Evolutionary conservation across 352 stramenopile genomes (phyloP).

Genomic region (Phytopythium vexans): DNA sequence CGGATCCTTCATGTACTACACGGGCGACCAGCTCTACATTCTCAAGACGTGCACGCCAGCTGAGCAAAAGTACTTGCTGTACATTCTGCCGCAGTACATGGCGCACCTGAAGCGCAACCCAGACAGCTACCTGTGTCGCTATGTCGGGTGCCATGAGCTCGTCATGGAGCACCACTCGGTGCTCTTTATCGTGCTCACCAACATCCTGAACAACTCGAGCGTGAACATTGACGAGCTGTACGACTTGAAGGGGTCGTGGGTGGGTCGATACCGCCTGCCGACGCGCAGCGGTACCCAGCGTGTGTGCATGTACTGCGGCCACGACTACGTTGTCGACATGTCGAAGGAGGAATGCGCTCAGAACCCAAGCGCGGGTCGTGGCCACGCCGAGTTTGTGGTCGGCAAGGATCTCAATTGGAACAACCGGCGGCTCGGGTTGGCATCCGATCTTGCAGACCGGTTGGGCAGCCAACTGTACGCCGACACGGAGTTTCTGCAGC

Average conservation of each 20-base stretch:
- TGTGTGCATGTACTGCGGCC: slow-evolving; percentile 86
- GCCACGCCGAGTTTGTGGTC: slow-evolving; percentile 75
- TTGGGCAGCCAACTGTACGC: slow-evolving; percentile 83
- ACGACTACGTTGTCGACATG: slow-evolving; percentile 86
- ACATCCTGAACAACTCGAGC: slow-evolving; percentile 84
- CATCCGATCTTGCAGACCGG: slow-evolving; percentile 63
- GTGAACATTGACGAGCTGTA: slow-evolving; percentile 88
- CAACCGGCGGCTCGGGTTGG: slow-evolving; percentile 67
- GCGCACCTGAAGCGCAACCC: slow-evolving; percentile 73
- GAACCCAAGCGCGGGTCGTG: slow-evolving; percentile 55
- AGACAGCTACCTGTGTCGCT: slow-evolving; percentile 86
- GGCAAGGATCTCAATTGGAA: slow-evolving; percentile 90
- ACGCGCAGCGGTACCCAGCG: slow-evolving; percentile 64
- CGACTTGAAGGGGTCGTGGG: slow-evolving; percentile 90
- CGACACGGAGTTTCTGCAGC: slow-evolving; percentile 91
- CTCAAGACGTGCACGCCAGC: slow-evolving; percentile 86
- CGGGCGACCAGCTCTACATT: slow-evolving; percentile 85
- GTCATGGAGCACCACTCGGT: slow-evolving; percentile 85
- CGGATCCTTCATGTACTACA: slow-evolving; percentile 89
- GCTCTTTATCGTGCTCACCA: slow-evolving; percentile 86
- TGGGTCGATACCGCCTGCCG: slow-evolving; percentile 70
- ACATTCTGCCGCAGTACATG: slow-evolving; percentile 88
- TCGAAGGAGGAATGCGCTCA: slow-evolving; percentile 71
- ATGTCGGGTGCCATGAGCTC: slow-evolving; percentile 86
- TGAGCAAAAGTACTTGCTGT: slow-evolving; percentile 81